Conservation (phyloP, 2,329 filamentous ascomycete genomes). For the Elsinoe batatas region DNA sequence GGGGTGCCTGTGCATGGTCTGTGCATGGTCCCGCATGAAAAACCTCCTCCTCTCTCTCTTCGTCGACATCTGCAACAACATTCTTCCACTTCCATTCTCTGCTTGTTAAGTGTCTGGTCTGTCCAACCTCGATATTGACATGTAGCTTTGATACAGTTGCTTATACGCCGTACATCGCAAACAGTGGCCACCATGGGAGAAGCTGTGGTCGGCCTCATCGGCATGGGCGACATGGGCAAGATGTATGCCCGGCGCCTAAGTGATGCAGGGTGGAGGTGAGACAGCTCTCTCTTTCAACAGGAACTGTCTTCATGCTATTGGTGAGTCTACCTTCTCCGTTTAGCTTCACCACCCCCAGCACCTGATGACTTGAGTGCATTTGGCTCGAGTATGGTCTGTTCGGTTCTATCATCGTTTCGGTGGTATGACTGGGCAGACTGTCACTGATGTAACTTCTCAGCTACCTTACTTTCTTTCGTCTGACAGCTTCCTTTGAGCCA, state of each 20-base stretch:
- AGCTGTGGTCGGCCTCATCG: conserved; percentile 85
- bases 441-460: conserved; percentile 99
- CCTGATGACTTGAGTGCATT: conserved; percentile 99
- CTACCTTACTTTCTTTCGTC: conserved; percentile 89
- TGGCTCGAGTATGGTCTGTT: conserved; percentile 93
- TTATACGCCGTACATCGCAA: too few relatives aligned
- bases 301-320: conserved; percentile 17
- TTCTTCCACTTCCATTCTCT: not conserved
- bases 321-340: conserved; percentile 25
- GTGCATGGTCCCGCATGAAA: conserved; percentile 13
- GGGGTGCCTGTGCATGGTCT: conserved; percentile 11
- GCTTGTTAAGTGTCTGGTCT: not conserved
- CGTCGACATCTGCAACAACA: conserved; percentile 1
- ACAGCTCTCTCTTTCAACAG: not conserved
- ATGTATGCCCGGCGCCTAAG: conserved; percentile 91
- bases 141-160: not conserved
- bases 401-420: conserved; percentile 66
- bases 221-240: conserved; percentile 98
- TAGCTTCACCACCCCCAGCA: conserved; percentile 32
- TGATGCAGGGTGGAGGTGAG: conserved; percentile 93
- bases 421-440: conserved; percentile 42
- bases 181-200: conserved; percentile 43
- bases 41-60: conserved; percentile 11
- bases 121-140: not conserved
- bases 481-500: conserved; percentile 45